Conservation (phyloP, 257 asterid genomes). For the Ocimum tenuiflorum region DNA sequence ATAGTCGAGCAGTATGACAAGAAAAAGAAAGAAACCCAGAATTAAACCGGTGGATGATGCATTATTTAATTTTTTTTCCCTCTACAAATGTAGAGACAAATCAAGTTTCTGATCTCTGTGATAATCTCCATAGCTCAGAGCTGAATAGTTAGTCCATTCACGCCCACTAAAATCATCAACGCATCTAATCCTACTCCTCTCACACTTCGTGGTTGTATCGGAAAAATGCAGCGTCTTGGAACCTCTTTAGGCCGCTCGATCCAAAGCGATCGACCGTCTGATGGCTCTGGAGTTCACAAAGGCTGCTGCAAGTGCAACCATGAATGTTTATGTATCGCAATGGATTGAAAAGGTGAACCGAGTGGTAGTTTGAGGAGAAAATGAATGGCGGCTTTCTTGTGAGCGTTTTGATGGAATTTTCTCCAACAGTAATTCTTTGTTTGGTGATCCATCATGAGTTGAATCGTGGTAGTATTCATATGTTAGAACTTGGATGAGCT, state of each 20-base stretch:
- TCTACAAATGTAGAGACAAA: slow-evolving; percentile 76
- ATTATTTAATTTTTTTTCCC: too few species aligned
- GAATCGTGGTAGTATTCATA: too few species aligned
- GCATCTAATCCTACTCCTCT: slow-evolving; percentile 15
- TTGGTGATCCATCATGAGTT: too few species aligned
- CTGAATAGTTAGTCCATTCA: not conserved
- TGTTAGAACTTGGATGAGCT: too few species aligned
- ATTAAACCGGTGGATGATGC: too few species aligned
- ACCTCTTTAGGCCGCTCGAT: not conserved
- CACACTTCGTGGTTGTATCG: slow-evolving; percentile 35
- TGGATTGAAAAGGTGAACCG: slow-evolving; percentile 47
- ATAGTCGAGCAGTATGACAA: too few species aligned
- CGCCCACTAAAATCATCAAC: slow-evolving; percentile 11
- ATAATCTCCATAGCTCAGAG: slow-evolving; percentile 19
- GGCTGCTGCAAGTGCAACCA: too few species aligned
- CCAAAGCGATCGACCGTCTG: too few species aligned
- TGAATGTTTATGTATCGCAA: slow-evolving; percentile 43
- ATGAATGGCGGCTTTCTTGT: slow-evolving; percentile 65
- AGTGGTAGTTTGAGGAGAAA: too few species aligned
- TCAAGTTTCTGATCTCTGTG: slow-evolving; percentile 52
- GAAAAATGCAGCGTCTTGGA: not conserved
- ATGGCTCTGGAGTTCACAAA: too few species aligned
- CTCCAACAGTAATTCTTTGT: slow-evolving; percentile 83
- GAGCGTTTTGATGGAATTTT: slow-evolving; percentile 87
- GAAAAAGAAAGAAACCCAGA: too few species aligned